Percentiles rank a stretch among this genome's conserved stretches.
Conservation (phyloP, 257 asterid species). For the Knoxia roxburghii region DNA sequence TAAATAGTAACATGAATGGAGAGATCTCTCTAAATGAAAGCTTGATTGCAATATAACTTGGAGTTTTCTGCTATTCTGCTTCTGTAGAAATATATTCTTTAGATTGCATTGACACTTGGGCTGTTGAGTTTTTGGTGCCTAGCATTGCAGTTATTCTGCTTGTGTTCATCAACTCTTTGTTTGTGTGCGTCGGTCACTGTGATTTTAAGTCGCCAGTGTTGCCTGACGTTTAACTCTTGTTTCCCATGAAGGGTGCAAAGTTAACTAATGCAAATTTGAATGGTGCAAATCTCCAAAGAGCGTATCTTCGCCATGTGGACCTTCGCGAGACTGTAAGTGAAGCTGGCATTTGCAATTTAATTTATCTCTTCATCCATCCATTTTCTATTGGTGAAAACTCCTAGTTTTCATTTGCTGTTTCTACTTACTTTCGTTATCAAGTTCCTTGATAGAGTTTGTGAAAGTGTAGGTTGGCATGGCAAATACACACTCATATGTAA, state of each 20-base stretch:
- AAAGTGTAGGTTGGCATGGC: background rate
- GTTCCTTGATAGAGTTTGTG: background rate
- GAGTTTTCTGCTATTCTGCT: background rate
- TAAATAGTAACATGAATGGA: no score
- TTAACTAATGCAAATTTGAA: constrained; percentile 74
- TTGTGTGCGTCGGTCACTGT: background rate
- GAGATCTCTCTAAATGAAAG: no score
- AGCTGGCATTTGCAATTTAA: background rate
- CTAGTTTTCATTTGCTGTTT: background rate
- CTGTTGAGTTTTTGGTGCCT: background rate
- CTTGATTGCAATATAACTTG: background rate
- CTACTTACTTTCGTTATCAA: background rate
- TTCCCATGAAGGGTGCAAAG: constrained; percentile 66
- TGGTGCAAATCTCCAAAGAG: constrained; percentile 97
- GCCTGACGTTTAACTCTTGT: constrained; percentile 3
- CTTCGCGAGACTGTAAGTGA: constrained; percentile 79
- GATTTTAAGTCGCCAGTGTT: background rate
- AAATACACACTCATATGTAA: background rate
- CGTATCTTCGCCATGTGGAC: constrained; percentile 80
- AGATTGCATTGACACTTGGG: background rate
- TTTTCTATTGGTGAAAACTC: background rate
- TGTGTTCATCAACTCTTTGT: background rate
- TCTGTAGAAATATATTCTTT: background rate
- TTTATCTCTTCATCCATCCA: background rate
- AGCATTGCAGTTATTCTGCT: background rate